Base-by-base conservation (phyloP, 306 rosid genomes). In the Ceratonia siliqua region DNA sequence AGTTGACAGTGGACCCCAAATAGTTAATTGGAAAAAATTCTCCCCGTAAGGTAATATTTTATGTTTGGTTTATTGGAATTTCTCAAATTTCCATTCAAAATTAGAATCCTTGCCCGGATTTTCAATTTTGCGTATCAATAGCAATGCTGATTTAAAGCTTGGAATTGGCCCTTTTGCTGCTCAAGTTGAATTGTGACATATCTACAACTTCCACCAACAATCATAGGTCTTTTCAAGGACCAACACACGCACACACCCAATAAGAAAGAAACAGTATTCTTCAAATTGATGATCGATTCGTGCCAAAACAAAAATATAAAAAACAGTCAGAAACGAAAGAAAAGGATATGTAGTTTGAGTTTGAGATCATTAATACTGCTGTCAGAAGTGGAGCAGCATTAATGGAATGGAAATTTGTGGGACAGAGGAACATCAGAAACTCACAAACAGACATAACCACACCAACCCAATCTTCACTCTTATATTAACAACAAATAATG, bases 401-500 rank as follows among this genome's bases (percentile, higher is more conserved):
- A 36, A 18, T 11, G 70, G 17, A 42, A 64, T 64, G 21, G 62
- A 17, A 2, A 39, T 20, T 4, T 20, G 52, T 24, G 22, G 12
- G 3, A 7, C 13, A 64, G 6, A 21, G 8, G 25, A 21, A 28
- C n/a, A 45, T 41, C 7, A 25, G 25, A 55, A 49, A 74, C 2
- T 6, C 22, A 21, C 6, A 9, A 5, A 62, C 63, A 43, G 42
- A 35, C 36, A 30, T 18, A 61, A 69, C 24, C 87, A 85, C 88
- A 77, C 84, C 82, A 81, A 76, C 80, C 77, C 81, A 83, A 78
- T 52, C 70, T 67, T 76, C 54, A 77, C 79, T 82, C 81, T 66
- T 80, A 74, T 86, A 83, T 85, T 81, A 67, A 77, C 85, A 72
- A 82, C 70, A 82, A 88, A 82, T 67, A 89, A 75, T 74, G 64